phyloP scores from a whole-genome alignment of 1,139 yeast genomes.

The Blastobotrys persicus region DNA sequence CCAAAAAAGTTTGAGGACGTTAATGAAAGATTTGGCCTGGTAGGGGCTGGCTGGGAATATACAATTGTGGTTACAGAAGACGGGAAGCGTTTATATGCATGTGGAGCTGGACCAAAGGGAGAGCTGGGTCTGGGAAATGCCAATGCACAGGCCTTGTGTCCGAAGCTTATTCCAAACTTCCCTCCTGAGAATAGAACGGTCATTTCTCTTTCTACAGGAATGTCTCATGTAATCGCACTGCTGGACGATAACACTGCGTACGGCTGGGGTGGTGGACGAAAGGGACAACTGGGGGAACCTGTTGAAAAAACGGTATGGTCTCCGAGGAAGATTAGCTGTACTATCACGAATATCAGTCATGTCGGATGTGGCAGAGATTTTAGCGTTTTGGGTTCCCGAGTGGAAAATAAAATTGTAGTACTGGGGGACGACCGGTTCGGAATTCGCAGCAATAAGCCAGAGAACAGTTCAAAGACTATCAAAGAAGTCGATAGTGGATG shows the following conservation, averaged over 20 bases:
- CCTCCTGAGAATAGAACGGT: conserved; percentile 26
- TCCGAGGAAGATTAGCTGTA: conserved; percentile 23
- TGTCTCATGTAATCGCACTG: conserved; percentile 55
- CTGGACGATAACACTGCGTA: conserved; percentile 46
- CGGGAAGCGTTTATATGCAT: conserved; percentile 44
- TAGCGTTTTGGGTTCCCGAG: conserved; percentile 27
- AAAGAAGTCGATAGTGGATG: conserved; percentile 59
- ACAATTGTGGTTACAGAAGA: conserved; percentile 49
- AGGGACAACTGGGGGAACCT: conserved; percentile 57
- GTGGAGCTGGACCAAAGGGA: conserved; percentile 69
- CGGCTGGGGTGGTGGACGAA: conserved; percentile 85
- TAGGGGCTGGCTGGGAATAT: conserved; percentile 77
- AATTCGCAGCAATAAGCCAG: conserved; percentile 15
- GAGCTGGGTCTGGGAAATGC: conserved; percentile 63
- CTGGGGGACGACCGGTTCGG: conserved; percentile 28
- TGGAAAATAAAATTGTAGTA: conserved; percentile 24
- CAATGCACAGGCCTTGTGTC: not conserved
- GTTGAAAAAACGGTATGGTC: conserved; percentile 22
- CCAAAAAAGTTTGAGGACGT: conserved; percentile 19
- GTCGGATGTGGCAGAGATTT: conserved; percentile 38
- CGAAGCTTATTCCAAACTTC: conserved; percentile 18
- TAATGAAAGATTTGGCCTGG: conserved; percentile 15
- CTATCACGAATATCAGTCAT: conserved; percentile 14
- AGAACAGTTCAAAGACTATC: conserved; percentile 16
- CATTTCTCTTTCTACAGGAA: conserved; percentile 45